phyloP scores from a whole-genome alignment of 1,284 basidiomycete genomes.

The Marasmius fiardii region DNA sequence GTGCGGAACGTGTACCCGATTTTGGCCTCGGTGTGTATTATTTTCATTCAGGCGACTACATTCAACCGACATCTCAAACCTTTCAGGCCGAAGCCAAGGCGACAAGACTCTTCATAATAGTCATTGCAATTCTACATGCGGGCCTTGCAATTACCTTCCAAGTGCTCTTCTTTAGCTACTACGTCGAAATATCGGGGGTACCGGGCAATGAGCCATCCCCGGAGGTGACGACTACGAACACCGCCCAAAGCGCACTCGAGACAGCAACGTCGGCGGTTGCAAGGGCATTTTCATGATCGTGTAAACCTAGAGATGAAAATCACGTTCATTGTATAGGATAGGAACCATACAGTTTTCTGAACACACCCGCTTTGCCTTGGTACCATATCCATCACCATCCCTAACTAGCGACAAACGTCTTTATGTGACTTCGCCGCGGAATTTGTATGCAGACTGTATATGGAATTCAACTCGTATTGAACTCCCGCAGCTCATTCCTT shows the following conservation, averaged over 20 bases:
- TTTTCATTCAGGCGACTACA: neutral
- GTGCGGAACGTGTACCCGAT: constrained; percentile 85
- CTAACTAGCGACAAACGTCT: too few relatives aligned
- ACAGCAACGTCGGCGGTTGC: neutral
- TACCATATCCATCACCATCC: too few relatives aligned
- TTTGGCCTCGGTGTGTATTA: constrained; percentile 68
- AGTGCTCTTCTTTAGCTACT: constrained; percentile 85
- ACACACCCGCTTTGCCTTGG: too few relatives aligned
- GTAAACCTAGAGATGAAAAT: neutral
- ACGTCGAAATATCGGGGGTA: constrained; percentile 57
- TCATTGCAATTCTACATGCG: constrained; percentile 67
- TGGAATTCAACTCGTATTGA: too few relatives aligned
- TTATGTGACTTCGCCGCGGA: too few relatives aligned
- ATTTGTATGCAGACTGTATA: too few relatives aligned
- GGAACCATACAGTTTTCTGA: too few relatives aligned
- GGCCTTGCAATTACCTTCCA: constrained; percentile 82
- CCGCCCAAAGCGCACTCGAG: neutral
- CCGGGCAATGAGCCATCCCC: constrained; percentile 36
- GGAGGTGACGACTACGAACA: constrained; percentile 5
- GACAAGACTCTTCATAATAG: constrained; percentile 73
- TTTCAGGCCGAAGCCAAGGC: constrained; percentile 81
- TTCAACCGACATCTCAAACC: constrained; percentile 2
- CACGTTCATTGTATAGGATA: neutral
- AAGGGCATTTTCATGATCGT: neutral
- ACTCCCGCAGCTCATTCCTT: too few relatives aligned